Conservation (phyloP, 305 asterid genomes). For the Fraxinus dipetala region DNA sequence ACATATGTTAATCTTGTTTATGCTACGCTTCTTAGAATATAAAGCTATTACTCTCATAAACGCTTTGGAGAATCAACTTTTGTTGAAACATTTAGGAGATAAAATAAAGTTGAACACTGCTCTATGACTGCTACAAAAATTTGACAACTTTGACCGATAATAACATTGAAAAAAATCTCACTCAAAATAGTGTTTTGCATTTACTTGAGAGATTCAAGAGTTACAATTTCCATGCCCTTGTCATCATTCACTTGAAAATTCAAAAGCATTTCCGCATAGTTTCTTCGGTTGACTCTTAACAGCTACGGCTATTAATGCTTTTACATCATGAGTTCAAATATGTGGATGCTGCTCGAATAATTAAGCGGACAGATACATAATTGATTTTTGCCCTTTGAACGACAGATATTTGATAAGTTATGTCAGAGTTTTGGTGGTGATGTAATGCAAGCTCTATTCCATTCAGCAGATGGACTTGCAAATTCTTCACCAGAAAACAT, state of each 20-base stretch:
- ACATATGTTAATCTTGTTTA: constrained; percentile 8
- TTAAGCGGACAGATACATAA: not conserved
- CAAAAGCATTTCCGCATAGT: not conserved
- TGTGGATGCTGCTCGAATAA: constrained; percentile 7
- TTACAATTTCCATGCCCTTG: constrained; percentile 5
- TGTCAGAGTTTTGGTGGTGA: constrained; percentile 97
- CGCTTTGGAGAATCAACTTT: not conserved
- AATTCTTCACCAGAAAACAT: constrained; percentile 62
- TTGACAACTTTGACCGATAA: constrained; percentile 6
- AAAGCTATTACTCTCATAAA: not conserved
- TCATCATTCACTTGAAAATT: constrained; percentile 3
- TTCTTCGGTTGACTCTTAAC: not conserved
- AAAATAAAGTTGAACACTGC: constrained; percentile 6
- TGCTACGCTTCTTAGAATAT: not conserved
- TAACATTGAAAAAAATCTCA: not conserved
- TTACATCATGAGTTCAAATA: constrained; percentile 3
- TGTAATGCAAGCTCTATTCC: constrained; percentile 85
- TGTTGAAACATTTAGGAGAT: not conserved
- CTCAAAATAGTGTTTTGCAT: not conserved
- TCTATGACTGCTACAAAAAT: not conserved
- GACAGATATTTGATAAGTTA: constrained; percentile 62
- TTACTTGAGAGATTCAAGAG: constrained; percentile 12
- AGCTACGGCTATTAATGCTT: not conserved
- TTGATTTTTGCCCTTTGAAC: constrained; percentile 13
- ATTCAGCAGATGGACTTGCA: constrained; percentile 85